Percentiles rank a stretch among this genome's conserved stretches.
Conservation (phyloP, 2,329 filamentous ascomycete genomes). For the Chaetomium globosum region DNA sequence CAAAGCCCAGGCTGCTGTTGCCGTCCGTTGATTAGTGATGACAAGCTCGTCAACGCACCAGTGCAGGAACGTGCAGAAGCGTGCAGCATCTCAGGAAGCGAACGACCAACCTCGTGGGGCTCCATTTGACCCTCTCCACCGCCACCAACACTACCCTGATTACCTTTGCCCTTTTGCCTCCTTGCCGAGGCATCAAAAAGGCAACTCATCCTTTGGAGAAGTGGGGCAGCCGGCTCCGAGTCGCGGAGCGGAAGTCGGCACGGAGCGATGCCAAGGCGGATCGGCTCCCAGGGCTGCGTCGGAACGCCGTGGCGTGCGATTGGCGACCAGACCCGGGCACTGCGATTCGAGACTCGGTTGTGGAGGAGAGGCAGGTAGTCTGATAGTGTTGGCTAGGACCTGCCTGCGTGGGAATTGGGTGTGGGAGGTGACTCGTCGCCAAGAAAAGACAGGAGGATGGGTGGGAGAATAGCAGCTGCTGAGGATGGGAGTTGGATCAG, state of each 20-base stretch:
- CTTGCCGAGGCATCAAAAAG: constrained; percentile 18
- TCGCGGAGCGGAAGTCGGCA: constrained; percentile 14
- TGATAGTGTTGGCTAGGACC: too few relatives aligned
- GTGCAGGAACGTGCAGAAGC: constrained; percentile 8
- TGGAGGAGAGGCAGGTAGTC: not conserved
- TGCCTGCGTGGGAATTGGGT: not conserved
- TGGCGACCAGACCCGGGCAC: not conserved
- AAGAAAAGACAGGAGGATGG: not conserved
- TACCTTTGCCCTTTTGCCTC: too few relatives aligned
- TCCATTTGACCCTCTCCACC: not conserved
- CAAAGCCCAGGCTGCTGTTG: not conserved
- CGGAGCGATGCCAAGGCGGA: constrained; percentile 15
- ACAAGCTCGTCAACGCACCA: not conserved
- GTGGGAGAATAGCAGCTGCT: not conserved
- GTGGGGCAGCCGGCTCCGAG: constrained; percentile 20
- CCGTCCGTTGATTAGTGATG: not conserved
- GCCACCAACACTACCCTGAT: too few relatives aligned
- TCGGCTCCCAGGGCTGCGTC: not conserved
- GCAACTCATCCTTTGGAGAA: not conserved
- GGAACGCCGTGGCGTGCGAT: not conserved
- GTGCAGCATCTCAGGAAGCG: not conserved
- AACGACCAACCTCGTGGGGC: not conserved
- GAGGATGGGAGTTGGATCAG: not conserved
- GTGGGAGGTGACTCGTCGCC: not conserved
- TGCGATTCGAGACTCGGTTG: not conserved